Percentiles rank a stretch among this genome's conserved stretches.
These are phyloP conservation scores for Talaromyces verruculosus DNA, from an alignment of 2,329 filamentous ascomycete species.

Conservation along the genomic window DNA sequence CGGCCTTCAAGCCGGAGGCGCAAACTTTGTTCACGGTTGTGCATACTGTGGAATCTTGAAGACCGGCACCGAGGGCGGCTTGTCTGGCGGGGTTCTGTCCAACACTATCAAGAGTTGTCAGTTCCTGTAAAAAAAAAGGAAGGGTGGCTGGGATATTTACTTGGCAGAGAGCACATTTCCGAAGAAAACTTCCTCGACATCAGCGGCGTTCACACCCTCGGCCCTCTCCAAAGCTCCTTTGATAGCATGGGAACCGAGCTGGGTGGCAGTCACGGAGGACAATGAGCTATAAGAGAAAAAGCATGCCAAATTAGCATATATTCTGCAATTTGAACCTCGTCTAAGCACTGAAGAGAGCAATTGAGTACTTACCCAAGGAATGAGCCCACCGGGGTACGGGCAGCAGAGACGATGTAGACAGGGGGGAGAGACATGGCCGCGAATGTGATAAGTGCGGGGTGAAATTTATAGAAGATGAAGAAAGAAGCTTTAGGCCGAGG, in stretches of 20 bases:
- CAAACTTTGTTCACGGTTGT: conserved; percentile 99
- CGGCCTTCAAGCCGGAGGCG: conserved; percentile 89
- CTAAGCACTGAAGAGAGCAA: neutral
- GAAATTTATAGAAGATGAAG: conserved; percentile 1
- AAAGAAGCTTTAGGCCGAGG: neutral
- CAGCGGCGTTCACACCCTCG: conserved; percentile 78
- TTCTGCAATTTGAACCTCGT: neutral
- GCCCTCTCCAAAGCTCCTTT: conserved; percentile 86
- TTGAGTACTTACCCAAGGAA: conserved; percentile 75
- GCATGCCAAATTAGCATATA: conserved; percentile 14
- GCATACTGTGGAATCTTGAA: conserved; percentile 74
- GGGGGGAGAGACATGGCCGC: conserved; percentile 72
- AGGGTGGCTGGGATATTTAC: conserved; percentile 52
- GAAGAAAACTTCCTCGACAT: conserved; percentile 96
- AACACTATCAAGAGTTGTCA: conserved; percentile 57
- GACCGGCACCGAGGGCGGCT: conserved; percentile 84
- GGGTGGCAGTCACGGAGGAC: conserved; percentile 78
- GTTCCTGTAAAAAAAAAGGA: neutral
- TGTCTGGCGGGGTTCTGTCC: conserved; percentile 96
- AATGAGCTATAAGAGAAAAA: conserved; percentile 65
- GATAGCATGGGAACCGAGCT: conserved; percentile 88
- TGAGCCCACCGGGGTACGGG: conserved; percentile 85
- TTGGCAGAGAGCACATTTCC: conserved; percentile 97
- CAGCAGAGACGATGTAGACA: conserved; percentile 94
- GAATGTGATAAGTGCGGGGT: conserved; percentile 17